These are phyloP conservation scores for Magnusiomyces paraingens DNA, from an alignment of 1,139 yeast species.

Conservation along the genomic window DNA sequence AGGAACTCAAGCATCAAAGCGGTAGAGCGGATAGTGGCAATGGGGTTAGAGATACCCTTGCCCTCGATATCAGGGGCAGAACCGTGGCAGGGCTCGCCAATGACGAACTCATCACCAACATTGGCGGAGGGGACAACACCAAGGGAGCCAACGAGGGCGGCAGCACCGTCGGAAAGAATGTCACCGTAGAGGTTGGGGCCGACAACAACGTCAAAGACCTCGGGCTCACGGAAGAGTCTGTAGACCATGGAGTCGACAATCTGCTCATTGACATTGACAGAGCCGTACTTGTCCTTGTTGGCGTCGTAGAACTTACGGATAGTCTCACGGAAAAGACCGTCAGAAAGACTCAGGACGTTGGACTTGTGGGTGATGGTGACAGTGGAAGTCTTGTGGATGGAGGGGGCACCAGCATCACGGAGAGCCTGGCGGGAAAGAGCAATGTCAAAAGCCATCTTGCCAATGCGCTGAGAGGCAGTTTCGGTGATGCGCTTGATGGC, in stretches of 20 bases:
- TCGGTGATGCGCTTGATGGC: slow-evolving; percentile 95
- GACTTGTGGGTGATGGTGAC: slow-evolving; percentile 96
- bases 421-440: slow-evolving; percentile 85
- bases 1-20: slow-evolving; percentile 96
- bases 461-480: slow-evolving; percentile 76
- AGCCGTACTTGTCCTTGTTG: slow-evolving; percentile 47
- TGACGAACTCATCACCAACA: slow-evolving; percentile 91
- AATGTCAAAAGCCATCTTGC: slow-evolving; percentile 85
- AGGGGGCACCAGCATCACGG: slow-evolving; percentile 55
- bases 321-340: slow-evolving; percentile 93
- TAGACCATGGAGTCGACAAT: slow-evolving; percentile 99
- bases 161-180: slow-evolving; percentile 96
- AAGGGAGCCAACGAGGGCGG: slow-evolving; percentile 94
- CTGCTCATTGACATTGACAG: slow-evolving; percentile 77
- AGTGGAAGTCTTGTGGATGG: slow-evolving; percentile 45
- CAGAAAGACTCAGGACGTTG: slow-evolving; percentile 85
- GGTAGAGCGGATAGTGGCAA: slow-evolving; percentile 95
- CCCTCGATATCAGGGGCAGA: slow-evolving; percentile 99
- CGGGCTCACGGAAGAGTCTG: slow-evolving; percentile 97
- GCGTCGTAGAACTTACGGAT: slow-evolving; percentile 70
- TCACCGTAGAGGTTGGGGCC: slow-evolving; percentile 99
- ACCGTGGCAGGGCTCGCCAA: slow-evolving; percentile 99
- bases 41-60: slow-evolving; percentile 87
- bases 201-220: slow-evolving; percentile 92
- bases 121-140: slow-evolving; percentile 98